Percentiles rank a stretch among this genome's conserved stretches.
Conservation (phyloP, 192 early-diverging fungal species). For the Endogone sp. region DNA sequence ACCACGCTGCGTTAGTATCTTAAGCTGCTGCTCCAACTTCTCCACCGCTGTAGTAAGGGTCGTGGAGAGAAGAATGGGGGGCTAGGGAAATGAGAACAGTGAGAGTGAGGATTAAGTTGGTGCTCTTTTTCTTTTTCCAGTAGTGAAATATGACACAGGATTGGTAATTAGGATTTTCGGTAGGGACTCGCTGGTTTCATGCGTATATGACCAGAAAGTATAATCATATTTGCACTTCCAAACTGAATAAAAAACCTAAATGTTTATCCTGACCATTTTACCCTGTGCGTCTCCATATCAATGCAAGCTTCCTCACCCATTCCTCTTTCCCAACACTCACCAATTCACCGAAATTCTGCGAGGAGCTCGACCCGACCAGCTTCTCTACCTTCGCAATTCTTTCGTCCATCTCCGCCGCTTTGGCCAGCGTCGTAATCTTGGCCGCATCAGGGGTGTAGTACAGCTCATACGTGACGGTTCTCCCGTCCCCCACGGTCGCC, state of each 20-base stretch:
- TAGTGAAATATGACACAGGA: too few species aligned
- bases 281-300: too few species aligned
- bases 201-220: too few species aligned
- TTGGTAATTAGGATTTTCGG: too few species aligned
- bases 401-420: constrained; percentile 60
- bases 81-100: neutral
- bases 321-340: constrained; percentile 14
- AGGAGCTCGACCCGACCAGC: constrained; percentile 60
- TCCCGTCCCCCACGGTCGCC: neutral
- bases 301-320: neutral
- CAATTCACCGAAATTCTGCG: constrained; percentile 50
- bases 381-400: constrained; percentile 67
- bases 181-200: too few species aligned
- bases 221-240: too few species aligned
- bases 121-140: too few species aligned
- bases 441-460: constrained; percentile 65
- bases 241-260: too few species aligned
- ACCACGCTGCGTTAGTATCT: constrained; percentile 66
- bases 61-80: constrained; percentile 18
- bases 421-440: constrained; percentile 45
- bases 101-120: neutral
- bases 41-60: constrained; percentile 56
- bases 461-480: constrained; percentile 69
- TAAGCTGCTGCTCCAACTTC: constrained; percentile 67
- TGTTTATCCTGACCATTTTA: too few species aligned